These are phyloP conservation scores for Candida boleticola DNA, from an alignment of 805 yeast genomes.

Conservation along the genomic window DNA sequence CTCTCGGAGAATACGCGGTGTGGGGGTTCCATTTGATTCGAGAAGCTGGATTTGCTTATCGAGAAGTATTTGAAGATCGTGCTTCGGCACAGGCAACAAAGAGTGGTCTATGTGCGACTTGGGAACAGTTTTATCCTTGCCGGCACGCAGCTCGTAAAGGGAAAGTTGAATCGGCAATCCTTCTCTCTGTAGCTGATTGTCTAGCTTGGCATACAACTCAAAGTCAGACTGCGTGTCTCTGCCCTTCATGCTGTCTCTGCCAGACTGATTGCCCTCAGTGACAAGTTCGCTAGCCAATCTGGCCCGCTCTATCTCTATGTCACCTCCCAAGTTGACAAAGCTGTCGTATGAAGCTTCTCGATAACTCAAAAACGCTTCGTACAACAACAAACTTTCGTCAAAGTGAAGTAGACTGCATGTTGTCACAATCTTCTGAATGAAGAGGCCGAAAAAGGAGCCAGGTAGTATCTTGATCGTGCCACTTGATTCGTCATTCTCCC, in stretches of 20 bases:
- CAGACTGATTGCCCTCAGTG: no score
- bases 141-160: conserved; percentile 4
- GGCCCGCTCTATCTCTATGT: neutral
- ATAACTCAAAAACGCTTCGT: conserved; percentile 33
- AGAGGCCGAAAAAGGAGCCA: conserved; percentile 28
- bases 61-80: conserved; percentile 48
- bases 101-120: conserved; percentile 6
- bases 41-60: conserved; percentile 52
- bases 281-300: no score
- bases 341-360: conserved; percentile 24
- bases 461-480: conserved; percentile 28
- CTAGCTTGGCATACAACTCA: conserved; percentile 8
- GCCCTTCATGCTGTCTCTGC: neutral
- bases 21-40: conserved; percentile 50
- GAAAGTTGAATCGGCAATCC: conserved; percentile 2
- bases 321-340: conserved; percentile 15
- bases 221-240: neutral
- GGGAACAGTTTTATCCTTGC: conserved; percentile 11
- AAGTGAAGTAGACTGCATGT: conserved; percentile 33
- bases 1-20: conserved; percentile 42
- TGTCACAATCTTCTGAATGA: conserved; percentile 29
- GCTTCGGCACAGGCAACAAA: conserved; percentile 44
- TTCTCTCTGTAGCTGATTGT: conserved; percentile 5
- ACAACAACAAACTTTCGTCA: conserved; percentile 34
- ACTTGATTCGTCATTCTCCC: conserved; percentile 17